Evolutionary conservation across 495 filamentous ascomycete species (phyloP), one percentile per base, ranked within the genome.

Genomic region (Wilcoxina mikolae): DNA sequence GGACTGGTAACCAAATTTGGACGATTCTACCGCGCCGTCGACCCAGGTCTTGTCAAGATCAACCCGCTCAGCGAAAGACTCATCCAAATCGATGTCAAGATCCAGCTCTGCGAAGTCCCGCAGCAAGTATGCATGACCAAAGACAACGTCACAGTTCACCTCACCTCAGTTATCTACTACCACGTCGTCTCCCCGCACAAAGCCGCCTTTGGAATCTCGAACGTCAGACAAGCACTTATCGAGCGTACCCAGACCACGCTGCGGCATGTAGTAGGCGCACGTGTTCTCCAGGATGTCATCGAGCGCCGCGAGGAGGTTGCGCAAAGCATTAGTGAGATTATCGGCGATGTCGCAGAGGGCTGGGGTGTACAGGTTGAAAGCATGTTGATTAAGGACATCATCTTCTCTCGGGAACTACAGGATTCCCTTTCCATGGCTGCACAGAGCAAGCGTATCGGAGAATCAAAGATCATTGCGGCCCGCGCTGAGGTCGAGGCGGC

Each of bases 371-470:
- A 85, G 65, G 91, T 99, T 54, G 93, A 96, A 75, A 85, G 80
- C 63, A 99, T 99, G 93, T 78, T 99, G 54, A 87, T 99, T 77
- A 99, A 99, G 71, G 91, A 99, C 69, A 94, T 99, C 68, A 86
- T 95, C 68, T 99, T 99, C 81, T 84, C 78, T 75, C 78, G 82
- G 65, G 91, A 96, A 56, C 79, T 99, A 27, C 91, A 99, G 69
- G 91, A 95, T 56, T 91, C 85, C n/a, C 78, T 99, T 53, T 91
- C 85, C 66, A 99, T 99, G 91, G 91, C 91, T n/a, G 91, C 91
- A n/a, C 88, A 98, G 75, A 83, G 79, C 72, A 96, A 96, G 82
- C 82, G 91, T 51, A 95, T 95, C 59, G 91, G 93, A 70, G 91
- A 98, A 72, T 85, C 81, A 71, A 98, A 98, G 76, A 88, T 96